Evolutionary conservation across 495 filamentous ascomycete genomes (phyloP), one percentile per base, ranked within the genome.

Genomic region (Penicillium desertorum): DNA sequence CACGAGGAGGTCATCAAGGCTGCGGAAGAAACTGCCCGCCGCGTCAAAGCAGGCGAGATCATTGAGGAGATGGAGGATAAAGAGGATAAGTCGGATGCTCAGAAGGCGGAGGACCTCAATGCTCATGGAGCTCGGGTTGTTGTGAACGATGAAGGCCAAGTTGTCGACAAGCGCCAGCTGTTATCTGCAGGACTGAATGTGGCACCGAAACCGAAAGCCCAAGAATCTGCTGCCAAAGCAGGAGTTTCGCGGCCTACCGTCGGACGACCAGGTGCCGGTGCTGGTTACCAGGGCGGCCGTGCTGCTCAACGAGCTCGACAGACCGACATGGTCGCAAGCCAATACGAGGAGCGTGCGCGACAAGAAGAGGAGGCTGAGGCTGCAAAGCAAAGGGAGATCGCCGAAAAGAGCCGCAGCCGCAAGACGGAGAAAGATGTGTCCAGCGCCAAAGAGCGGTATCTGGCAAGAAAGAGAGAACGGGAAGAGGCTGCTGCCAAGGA

Each of bases 141-240:
- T 14, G 71, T 96, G 62, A 98, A 97, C 63, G 94, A 98, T 59
- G 94, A 98, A 45, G 94, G 95, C 0, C 85, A 95, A 65, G 87
- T 98, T 4, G 88, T 96, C 19, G 94, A 98, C 66, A 97, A 96
- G 78, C 82, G 93, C 20, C 89, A 97, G 64, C 74, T 98, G 17
- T 80, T 98, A 14, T 86, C 82, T 46, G 93, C 92, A 11, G 94
- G 94, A 43, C 74, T 98, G 41, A 98, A 98, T 57, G 79, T 97
- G 14, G 82, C 79, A 19, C 77, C 86, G 8, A 88, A 86, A 61
- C 78, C 82, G 12, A 84, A 82, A 60, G 9, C 61, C 2, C 51
- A 73, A 23, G 55, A 73, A 22, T 63, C 77, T 30, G 59, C 62
- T 32, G 62, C 77, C 45, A 64, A 63, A 30, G 46, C 73, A 29